These are phyloP conservation scores for Penicillium cosmopolitanum DNA, from an alignment of 495 filamentous ascomycete genomes.

Conservation along the genomic window DNA sequence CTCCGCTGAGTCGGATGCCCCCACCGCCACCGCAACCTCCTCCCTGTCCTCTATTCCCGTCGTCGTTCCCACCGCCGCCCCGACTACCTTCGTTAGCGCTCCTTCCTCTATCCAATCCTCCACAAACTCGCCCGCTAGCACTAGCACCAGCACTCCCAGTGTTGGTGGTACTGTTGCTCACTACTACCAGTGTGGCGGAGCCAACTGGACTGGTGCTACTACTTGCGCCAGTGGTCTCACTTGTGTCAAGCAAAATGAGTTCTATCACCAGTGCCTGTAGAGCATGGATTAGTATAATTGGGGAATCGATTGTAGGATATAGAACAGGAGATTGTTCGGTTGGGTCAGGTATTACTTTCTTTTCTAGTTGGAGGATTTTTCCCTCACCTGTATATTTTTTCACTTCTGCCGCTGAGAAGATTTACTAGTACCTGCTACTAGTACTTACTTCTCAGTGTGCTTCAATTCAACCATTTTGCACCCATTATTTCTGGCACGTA, in stretches of 20 bases:
- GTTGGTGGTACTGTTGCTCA: constrained; percentile 28
- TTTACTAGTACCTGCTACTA: neutral
- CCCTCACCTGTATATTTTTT: constrained; percentile 15
- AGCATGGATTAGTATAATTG: neutral
- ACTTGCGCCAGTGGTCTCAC: constrained; percentile 49
- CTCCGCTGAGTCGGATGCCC: neutral
- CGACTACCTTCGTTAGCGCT: constrained; percentile 20
- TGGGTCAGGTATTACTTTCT: constrained; percentile 9
- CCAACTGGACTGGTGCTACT: constrained; percentile 50
- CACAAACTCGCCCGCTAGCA: constrained; percentile 26
- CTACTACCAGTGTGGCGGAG: constrained; percentile 56
- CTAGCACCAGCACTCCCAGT: constrained; percentile 20
- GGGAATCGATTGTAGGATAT: neutral
- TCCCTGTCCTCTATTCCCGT: constrained; percentile 6
- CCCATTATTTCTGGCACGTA: too few relatives aligned
- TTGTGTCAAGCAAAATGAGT: constrained; percentile 51
- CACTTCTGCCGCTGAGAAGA: neutral
- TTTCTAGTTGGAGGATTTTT: neutral
- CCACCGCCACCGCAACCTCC: constrained; percentile 4
- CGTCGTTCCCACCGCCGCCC: constrained; percentile 17
- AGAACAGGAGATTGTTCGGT: neutral
- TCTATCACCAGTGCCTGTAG: constrained; percentile 57
- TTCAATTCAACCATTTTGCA: constrained; percentile 10
- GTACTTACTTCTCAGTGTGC: neutral
- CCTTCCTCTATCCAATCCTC: constrained; percentile 23